Base-by-base conservation (phyloP, 495 filamentous ascomycete genomes). In the Penicillium salamii region DNA sequence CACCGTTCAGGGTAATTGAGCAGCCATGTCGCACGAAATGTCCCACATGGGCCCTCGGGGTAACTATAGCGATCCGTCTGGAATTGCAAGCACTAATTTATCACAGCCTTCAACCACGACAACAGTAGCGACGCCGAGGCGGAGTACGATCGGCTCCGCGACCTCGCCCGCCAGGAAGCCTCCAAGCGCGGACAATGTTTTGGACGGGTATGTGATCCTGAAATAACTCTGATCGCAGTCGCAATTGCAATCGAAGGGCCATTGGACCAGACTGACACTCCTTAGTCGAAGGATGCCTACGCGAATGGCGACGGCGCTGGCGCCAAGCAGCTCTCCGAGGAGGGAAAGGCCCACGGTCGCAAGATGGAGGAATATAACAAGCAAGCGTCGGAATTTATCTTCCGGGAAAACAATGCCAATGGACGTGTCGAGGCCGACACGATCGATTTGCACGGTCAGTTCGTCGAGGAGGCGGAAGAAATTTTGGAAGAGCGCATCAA, bases 361-460 rank as follows among this genome's bases (percentile, higher is more conserved):
- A 75, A 84, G 54, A 88, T 90, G 80, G 86, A 91, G 38, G 71
- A 80, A 23, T 91, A 91, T 65, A 96, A 96, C 75, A 78, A 76
- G 50, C 87, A 95, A 67, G 93, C 93, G 7, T 89, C 89, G 26
- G 89, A 96, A 45, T 95, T 80, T 66, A 97, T 97, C 54, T 97
- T 97, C 77, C 81, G 88, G 2, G 89, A 90, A 68, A 96, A 97
- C 68, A 98, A 97, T 66, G 79, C 86, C 5, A 52, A 66, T 3
- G 85, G 76, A 11, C 79, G 86, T 39, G 84, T 93, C 9, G 72
- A 74, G 9, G 78, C 78, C 19, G 91, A 97, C 59, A 89, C 87
- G 3, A 96, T 98, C 54, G 93, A 98, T 72, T 73, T 98, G 36
- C 93, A 98, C 57, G 91, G 93, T 1, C 86, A 92, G 61, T 96